Evolutionary conservation across 176 grass and related monocot genomes (phyloP).

Genomic region (Saccharum officinarum): DNA sequence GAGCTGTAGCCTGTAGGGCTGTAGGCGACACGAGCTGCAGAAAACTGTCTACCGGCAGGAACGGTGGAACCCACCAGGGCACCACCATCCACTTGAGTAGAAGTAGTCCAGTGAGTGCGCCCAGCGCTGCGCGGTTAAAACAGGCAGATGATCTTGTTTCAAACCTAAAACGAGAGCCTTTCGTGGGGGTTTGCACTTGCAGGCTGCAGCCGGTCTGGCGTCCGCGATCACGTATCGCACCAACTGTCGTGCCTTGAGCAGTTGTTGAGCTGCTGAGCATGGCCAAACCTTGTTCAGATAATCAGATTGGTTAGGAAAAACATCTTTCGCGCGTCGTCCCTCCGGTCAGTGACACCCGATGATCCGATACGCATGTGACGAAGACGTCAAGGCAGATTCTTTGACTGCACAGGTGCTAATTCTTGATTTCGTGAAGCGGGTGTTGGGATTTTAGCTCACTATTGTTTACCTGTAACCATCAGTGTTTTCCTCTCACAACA

Average conservation of each 20-base stretch:
- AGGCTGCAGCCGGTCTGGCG: neutral
- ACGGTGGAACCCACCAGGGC: neutral
- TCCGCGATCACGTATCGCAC: neutral
- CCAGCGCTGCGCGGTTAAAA: neutral
- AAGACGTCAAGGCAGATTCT: neutral
- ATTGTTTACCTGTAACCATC: too few relatives aligned
- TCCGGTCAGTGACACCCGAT: neutral
- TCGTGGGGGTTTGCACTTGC: neutral
- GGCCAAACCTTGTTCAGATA: neutral
- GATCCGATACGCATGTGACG: neutral
- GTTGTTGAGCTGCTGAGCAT: neutral
- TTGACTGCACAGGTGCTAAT: too few relatives aligned
- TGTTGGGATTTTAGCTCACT: too few relatives aligned
- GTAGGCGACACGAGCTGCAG: neutral
- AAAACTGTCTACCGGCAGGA: neutral
- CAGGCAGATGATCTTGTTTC: neutral
- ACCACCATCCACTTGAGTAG: neutral
- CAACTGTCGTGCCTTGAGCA: neutral
- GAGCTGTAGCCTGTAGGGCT: neutral
- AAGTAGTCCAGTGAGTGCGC: neutral
- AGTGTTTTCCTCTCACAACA: too few relatives aligned
- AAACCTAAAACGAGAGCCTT: constrained; percentile 4
- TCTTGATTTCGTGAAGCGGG: neutral
- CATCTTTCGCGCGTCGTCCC: neutral
- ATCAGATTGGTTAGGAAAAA: neutral